Evolutionary conservation across 2,329 filamentous ascomycete species (phyloP), one percentile per base, ranked within the genome.

Genomic region (Madurella fahalii): DNA sequence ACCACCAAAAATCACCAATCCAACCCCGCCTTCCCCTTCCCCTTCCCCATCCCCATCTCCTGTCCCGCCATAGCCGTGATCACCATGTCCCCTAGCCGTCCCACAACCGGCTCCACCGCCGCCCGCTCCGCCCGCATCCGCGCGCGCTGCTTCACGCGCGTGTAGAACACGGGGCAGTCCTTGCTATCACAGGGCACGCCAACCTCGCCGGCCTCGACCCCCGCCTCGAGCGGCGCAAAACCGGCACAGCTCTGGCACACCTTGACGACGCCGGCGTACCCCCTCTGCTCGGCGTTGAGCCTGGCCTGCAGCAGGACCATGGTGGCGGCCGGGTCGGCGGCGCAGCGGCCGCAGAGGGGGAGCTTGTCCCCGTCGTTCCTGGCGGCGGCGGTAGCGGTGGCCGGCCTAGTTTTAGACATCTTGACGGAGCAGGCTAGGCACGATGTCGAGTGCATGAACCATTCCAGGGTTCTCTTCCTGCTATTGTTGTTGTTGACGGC

Each of bases 101-200:
- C 62, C 9, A 76, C 50, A 25, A 72, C 67, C 11, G 69, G 69
- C 58, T 68, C 69, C 9, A 69, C 58, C 15, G 69, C 64, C 44
- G 64, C 65, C 62, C 66, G 73, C 65, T 78, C 74, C 2, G 68
- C 68, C 37, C 69, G 65, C 44, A 77, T 68, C 61, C 71, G 76
- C 9, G 78, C 77, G 18, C 69, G 70, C 66, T 89, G 84, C 68
- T 84, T 87, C 50, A 83, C 79, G 13, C 90, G 73, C 32, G 85
- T 85, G 71, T 95, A 97, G 63, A 95, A 97, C 0, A 96, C 90
- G 0, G 92, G 88, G 67, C 94, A 99, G 71, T 96, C 93, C 68
- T 89, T 84, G 69, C 89, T 95, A 66, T 96, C 90, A 67, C 94
- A 99, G 40, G 72, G 78, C n/a, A 96, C 85, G 34, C 87, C 83